Percentiles rank a stretch among this genome's conserved stretches.
Evolutionary conservation across 2,329 filamentous ascomycete genomes (phyloP).

Genomic region (Cytospora paraplurivora): DNA sequence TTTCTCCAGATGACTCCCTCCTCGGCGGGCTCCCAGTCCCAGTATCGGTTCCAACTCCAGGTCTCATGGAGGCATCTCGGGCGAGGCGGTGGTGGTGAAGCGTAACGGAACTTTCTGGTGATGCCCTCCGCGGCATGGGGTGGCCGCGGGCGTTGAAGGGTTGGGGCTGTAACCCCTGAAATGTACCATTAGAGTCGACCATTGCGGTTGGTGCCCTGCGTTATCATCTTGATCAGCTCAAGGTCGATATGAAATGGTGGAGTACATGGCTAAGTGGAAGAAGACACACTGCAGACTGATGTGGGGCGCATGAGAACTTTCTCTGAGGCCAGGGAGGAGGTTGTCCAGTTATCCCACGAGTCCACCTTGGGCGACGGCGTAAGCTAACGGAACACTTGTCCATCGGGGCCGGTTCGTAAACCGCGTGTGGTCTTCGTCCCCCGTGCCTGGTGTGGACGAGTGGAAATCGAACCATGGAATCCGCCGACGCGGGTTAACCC

Average conservation of each 20-base stretch:
- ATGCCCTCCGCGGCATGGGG: conserved; percentile 47
- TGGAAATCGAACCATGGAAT: background rate
- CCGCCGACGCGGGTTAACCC: background rate
- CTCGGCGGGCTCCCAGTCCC: conserved; percentile 32
- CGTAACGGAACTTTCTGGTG: conserved; percentile 51
- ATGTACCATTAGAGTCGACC: conserved; percentile 35
- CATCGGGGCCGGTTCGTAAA: background rate
- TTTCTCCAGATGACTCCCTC: conserved; percentile 52
- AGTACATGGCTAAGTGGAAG: conserved; percentile 17
- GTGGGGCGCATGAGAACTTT: background rate
- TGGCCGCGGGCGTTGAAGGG: conserved; percentile 38
- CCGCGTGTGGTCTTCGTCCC: background rate
- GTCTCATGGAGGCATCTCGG: conserved; percentile 42
- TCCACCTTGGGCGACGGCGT: background rate
- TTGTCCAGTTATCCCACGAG: background rate
- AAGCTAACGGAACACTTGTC: background rate
- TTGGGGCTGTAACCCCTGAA: conserved; percentile 33
- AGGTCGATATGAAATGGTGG: conserved; percentile 26
- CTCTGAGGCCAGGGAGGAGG: background rate
- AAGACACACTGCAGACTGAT: background rate
- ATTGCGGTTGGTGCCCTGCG: conserved; percentile 32
- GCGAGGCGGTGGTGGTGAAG: conserved; percentile 49
- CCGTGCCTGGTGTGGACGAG: background rate
- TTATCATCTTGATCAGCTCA: background rate
- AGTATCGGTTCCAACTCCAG: conserved; percentile 24